Evolutionary conservation across 2,329 filamentous ascomycete genomes (phyloP).

Genomic region (Ascochyta rabiei): DNA sequence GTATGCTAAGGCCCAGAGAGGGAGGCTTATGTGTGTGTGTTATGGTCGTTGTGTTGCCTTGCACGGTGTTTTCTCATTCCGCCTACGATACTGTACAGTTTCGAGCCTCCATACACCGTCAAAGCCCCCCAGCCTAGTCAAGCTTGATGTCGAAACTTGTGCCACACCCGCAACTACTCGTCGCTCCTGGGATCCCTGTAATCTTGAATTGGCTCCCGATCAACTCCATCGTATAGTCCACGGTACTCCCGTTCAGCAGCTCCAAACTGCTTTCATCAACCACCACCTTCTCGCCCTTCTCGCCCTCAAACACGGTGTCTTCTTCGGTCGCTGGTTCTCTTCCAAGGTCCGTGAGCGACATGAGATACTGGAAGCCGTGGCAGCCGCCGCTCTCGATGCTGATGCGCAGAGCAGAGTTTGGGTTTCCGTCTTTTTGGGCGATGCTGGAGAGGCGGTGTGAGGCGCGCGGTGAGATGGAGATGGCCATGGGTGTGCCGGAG

Average conservation of each 20-base stretch:
- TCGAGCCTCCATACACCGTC: background rate
- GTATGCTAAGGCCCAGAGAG: too few relatives aligned
- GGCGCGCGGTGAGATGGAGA: constrained; percentile 84
- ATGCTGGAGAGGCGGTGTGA: constrained; percentile 71
- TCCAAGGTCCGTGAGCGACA: constrained; percentile 76
- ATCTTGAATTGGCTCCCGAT: constrained; percentile 97
- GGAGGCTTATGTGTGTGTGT: too few relatives aligned
- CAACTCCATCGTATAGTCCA: constrained; percentile 95
- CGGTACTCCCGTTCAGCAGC: constrained; percentile 87
- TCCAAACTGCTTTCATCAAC: constrained; percentile 88
- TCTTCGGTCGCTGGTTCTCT: constrained; percentile 63
- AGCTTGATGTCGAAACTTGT: constrained; percentile 93
- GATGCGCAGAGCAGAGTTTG: constrained; percentile 84
- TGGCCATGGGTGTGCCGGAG: constrained; percentile 79
- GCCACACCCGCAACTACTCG: constrained; percentile 94
- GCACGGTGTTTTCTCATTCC: background rate
- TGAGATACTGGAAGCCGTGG: constrained; percentile 97
- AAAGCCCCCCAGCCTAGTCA: background rate
- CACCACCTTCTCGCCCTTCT: constrained; percentile 75
- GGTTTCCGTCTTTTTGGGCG: constrained; percentile 63
- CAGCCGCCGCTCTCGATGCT: constrained; percentile 93
- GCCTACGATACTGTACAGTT: background rate
- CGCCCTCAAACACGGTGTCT: constrained; percentile 84
- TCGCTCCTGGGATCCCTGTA: constrained; percentile 87
- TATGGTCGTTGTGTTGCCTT: too few relatives aligned